Conservation (phyloP, 139 green algal genomes). For the Nannochloris sp. region DNA sequence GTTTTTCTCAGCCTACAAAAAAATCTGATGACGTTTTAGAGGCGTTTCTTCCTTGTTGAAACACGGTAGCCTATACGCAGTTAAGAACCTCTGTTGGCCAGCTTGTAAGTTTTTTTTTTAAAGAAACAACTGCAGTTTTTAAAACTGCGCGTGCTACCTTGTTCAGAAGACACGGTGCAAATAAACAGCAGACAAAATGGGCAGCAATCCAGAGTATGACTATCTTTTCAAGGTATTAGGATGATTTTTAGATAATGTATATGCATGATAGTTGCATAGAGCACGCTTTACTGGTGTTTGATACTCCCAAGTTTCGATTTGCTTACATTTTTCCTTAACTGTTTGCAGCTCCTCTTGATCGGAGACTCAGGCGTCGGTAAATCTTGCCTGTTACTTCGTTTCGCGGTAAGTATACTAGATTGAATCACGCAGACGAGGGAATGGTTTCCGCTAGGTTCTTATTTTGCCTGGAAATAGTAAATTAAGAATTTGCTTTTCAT, state of each 20-base stretch:
- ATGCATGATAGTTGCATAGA: background rate
- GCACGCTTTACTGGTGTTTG: no score
- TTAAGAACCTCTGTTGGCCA: no score
- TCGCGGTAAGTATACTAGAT: slow-evolving; percentile 59
- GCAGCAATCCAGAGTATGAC: slow-evolving; percentile 54
- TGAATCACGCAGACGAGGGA: background rate
- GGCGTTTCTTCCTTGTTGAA: no score
- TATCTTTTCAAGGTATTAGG: slow-evolving; percentile 87
- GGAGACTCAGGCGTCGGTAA: slow-evolving; percentile 94
- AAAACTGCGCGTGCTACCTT: no score
- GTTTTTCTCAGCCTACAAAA: no score
- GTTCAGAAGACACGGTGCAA: no score
- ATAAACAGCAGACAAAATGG: no score
- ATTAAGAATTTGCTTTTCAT: background rate
- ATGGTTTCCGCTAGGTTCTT: background rate
- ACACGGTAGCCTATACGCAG: no score
- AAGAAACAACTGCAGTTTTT: no score
- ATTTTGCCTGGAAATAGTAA: background rate
- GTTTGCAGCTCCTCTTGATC: slow-evolving; percentile 87
- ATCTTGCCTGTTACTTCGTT: slow-evolving; percentile 93
- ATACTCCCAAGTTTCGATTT: no score
- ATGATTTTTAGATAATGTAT: background rate
- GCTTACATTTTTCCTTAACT: background rate
- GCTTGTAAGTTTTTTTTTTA: no score
- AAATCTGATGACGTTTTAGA: no score